Conservation (phyloP, 176 grass and related monocot genomes). For the Hsuehochloa calcarea region DNA sequence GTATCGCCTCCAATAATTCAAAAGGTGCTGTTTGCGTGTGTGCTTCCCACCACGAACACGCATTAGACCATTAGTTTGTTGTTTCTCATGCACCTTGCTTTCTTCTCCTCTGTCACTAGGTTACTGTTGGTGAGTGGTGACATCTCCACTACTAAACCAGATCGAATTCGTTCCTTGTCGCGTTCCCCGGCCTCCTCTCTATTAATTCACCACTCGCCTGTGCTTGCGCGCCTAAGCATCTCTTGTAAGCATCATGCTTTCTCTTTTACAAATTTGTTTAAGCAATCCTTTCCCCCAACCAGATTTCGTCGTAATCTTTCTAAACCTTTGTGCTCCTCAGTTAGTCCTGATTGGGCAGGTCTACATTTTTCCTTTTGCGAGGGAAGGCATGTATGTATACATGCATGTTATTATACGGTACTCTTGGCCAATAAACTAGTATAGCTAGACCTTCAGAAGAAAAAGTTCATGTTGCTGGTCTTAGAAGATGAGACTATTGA, state of each 20-base stretch:
- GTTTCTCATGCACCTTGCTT: neutral
- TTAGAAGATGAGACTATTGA: neutral
- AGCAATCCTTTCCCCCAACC: conserved; percentile 20
- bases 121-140: conserved; percentile 24
- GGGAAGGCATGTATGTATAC: too few relatives aligned
- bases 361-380: neutral
- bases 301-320: conserved; percentile 15
- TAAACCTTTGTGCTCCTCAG: neutral
- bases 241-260: conserved; percentile 23
- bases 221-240: neutral
- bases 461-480: neutral
- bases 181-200: neutral
- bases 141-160: conserved; percentile 27
- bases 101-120: neutral
- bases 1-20: conserved; percentile 35
- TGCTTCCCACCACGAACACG: neutral
- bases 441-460: too few relatives aligned
- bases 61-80: neutral
- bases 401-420: too few relatives aligned
- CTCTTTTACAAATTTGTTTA: conserved; percentile 34
- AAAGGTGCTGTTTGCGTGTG: neutral
- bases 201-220: conserved; percentile 26
- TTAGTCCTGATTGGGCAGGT: neutral
- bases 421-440: too few relatives aligned
- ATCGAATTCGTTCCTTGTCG: conserved; percentile 25